Evolutionary conservation across 768 basidiomycete genomes (phyloP).

Genomic region (Termitomyces eurrhizus): DNA sequence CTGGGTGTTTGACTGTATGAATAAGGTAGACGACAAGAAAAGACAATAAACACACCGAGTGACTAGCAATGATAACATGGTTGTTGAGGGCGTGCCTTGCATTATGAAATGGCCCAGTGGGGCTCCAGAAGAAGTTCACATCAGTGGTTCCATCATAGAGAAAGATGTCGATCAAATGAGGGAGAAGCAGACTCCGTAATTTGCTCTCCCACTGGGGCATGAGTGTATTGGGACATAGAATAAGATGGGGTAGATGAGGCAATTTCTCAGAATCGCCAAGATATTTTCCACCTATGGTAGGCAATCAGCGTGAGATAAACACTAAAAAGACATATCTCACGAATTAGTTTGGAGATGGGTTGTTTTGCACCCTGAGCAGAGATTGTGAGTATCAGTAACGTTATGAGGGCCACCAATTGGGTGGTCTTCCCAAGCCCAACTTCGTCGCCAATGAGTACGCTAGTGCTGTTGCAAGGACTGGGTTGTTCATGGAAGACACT

Average conservation of each 20-base stretch:
- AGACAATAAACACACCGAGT: slow-evolving; percentile 18
- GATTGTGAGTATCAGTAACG: slow-evolving; percentile 15
- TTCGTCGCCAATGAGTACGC: slow-evolving; percentile 23
- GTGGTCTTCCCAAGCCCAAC: slow-evolving; percentile 31
- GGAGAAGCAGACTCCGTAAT: not conserved
- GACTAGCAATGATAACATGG: slow-evolving; percentile 20
- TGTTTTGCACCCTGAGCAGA: not conserved
- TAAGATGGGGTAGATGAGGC: not conserved
- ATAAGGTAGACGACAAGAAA: not conserved
- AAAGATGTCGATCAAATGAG: slow-evolving; percentile 18
- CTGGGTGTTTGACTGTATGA: not conserved
- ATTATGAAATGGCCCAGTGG: slow-evolving; percentile 10
- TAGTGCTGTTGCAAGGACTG: not conserved
- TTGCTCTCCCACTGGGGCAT: not conserved
- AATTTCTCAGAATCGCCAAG: not conserved
- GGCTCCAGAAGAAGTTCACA: slow-evolving; percentile 18
- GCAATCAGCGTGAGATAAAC: not conserved
- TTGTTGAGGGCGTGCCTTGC: slow-evolving; percentile 13
- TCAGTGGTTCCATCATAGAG: slow-evolving; percentile 17
- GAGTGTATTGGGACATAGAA: not conserved
- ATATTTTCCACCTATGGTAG: not conserved
- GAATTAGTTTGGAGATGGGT: not conserved
- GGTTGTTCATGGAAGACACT: slow-evolving; percentile 8
- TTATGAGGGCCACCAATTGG: slow-evolving; percentile 17
- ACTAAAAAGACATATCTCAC: not conserved